Evolutionary conservation across 805 yeast genomes (phyloP).

Genomic region (Kuraishia ogatae): DNA sequence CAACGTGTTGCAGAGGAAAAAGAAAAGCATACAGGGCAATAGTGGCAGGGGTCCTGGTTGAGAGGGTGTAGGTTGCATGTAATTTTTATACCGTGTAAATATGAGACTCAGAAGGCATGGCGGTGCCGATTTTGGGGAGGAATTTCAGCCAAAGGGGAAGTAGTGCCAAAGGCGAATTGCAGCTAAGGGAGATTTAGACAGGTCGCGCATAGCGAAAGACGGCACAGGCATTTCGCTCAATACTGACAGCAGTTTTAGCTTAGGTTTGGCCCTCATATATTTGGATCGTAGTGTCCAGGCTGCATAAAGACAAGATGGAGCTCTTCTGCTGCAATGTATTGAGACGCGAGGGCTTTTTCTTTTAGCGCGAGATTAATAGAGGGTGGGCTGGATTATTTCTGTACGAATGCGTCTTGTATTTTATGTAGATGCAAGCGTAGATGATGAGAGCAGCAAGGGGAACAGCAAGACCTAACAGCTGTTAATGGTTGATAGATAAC

Average conservation of each 20-base stretch:
- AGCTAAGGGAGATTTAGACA: too few relatives aligned
- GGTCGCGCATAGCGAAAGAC: neutral
- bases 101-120: neutral
- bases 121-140: neutral
- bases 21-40: neutral
- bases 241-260: too few relatives aligned
- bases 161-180: too few relatives aligned
- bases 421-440: neutral
- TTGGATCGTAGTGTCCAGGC: too few relatives aligned
- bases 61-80: neutral
- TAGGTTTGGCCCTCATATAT: too few relatives aligned
- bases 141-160: neutral
- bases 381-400: neutral
- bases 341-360: neutral
- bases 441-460: neutral
- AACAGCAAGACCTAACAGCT: neutral
- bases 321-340: too few relatives aligned
- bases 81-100: neutral
- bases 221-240: too few relatives aligned
- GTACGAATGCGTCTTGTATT: neutral
- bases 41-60: neutral
- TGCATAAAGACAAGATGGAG: too few relatives aligned
- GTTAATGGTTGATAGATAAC: too few relatives aligned
- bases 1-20: neutral
- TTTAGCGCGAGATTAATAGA: neutral